Conservation (phyloP, 345 rosid genomes). For the Murraya koenigii region DNA sequence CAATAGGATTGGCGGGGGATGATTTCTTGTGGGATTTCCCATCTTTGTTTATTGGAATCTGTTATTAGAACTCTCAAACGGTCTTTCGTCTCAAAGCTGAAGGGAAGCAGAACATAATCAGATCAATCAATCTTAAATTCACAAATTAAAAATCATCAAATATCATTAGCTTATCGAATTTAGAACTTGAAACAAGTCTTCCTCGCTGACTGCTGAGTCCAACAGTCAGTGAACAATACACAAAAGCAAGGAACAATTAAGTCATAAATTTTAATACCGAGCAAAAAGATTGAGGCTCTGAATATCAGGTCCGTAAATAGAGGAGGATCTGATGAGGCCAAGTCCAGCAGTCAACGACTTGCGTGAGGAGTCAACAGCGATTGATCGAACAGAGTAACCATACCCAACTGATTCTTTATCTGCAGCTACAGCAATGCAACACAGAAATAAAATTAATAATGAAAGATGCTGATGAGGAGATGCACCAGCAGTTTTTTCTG, state of each 20-base stretch:
- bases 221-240: too few species aligned
- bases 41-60: background rate
- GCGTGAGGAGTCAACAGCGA: background rate
- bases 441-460: background rate
- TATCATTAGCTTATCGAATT: too few species aligned
- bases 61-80: background rate
- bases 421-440: background rate
- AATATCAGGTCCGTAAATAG: conserved; percentile 5
- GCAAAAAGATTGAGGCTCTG: background rate
- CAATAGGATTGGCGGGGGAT: background rate
- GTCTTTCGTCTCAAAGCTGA: background rate
- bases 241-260: too few species aligned
- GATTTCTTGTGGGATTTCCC: background rate
- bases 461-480: background rate
- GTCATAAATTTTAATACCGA: background rate
- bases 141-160: background rate
- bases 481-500: background rate
- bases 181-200: too few species aligned
- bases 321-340: background rate
- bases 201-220: too few species aligned
- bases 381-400: conserved; percentile 4
- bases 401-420: background rate
- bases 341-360: conserved; percentile 8
- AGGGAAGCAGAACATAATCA: background rate
- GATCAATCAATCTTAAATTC: background rate